Conservation (phyloP, 1,284 basidiomycete species). For the Leccinum pseudoinsigne region DNA sequence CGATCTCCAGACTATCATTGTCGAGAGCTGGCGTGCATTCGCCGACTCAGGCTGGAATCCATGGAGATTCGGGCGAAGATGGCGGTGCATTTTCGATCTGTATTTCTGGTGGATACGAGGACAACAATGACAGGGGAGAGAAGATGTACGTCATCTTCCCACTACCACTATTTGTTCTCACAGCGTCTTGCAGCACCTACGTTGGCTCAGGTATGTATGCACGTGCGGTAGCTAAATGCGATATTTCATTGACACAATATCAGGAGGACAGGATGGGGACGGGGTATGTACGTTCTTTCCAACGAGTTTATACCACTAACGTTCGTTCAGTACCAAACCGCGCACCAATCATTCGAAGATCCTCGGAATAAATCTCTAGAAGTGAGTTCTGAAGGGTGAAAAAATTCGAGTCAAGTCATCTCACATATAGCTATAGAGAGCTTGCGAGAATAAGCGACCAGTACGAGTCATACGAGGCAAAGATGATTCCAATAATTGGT, state of each 20-base stretch:
- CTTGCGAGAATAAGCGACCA: constrained; percentile 35
- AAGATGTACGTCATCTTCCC: not conserved
- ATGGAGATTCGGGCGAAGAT: constrained; percentile 17
- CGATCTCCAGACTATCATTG: constrained; percentile 12
- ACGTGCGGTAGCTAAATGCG: not conserved
- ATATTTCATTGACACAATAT: constrained; percentile 15
- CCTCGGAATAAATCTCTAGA: constrained; percentile 34
- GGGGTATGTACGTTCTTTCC: constrained; percentile 13
- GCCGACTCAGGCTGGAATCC: constrained; percentile 24
- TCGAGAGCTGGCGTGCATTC: constrained; percentile 21
- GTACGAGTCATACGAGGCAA: constrained; percentile 43
- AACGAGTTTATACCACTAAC: not conserved
- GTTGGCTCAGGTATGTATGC: constrained; percentile 36
- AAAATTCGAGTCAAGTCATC: not conserved
- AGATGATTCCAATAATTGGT: constrained; percentile 24
- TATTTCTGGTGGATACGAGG: constrained; percentile 1
- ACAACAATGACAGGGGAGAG: not conserved
- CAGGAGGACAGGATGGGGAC: constrained; percentile 26
- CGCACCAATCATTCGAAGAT: constrained; percentile 38
- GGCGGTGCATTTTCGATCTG: constrained; percentile 2
- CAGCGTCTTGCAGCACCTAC: constrained; percentile 35
- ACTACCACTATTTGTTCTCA: not conserved
- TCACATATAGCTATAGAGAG: constrained; percentile 22
- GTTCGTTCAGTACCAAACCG: not conserved
- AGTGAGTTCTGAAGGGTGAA: constrained; percentile 22